Percentiles rank a stretch among this genome's conserved stretches.
Evolutionary conservation across 148 eudicot species (phyloP).

Genomic region (Silene latifolia): DNA sequence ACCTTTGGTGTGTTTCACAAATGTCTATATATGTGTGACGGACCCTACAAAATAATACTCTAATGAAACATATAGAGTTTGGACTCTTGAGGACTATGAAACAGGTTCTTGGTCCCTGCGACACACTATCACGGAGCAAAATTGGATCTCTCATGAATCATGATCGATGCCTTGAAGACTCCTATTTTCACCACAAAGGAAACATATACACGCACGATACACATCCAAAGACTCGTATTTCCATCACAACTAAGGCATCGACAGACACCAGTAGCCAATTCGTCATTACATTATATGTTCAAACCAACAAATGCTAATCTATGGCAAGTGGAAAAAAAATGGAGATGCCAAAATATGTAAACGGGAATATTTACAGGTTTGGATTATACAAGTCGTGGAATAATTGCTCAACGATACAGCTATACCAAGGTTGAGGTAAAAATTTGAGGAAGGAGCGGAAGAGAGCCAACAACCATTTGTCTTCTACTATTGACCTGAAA

Average conservation of each 20-base stretch:
- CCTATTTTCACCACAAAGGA: too few species aligned
- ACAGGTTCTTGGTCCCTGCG: too few species aligned
- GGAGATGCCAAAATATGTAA: background rate
- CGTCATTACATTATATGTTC: background rate
- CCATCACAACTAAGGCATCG: background rate
- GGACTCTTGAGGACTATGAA: background rate
- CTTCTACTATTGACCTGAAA: conserved; percentile 42
- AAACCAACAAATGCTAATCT: conserved; percentile 10
- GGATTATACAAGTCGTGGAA: conserved; percentile 17
- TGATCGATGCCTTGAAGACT: too few species aligned
- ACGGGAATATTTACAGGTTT: conserved; percentile 25
- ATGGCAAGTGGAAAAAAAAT: conserved; percentile 1
- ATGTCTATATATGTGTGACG: background rate
- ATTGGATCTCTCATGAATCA: too few species aligned
- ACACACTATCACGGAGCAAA: too few species aligned
- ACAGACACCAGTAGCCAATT: background rate
- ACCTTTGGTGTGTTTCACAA: conserved; percentile 2
- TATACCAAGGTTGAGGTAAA: conserved; percentile 7
- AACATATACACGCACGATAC: too few species aligned
- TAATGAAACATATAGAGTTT: background rate
- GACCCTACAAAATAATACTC: background rate
- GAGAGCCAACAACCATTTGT: conserved; percentile 18
- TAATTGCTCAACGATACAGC: conserved; percentile 7
- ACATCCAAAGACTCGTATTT: too few species aligned
- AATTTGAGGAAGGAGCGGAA: background rate